Evolutionary conservation across 139 green algal genomes (phyloP).

Genomic region (Eudorina sp.): DNA sequence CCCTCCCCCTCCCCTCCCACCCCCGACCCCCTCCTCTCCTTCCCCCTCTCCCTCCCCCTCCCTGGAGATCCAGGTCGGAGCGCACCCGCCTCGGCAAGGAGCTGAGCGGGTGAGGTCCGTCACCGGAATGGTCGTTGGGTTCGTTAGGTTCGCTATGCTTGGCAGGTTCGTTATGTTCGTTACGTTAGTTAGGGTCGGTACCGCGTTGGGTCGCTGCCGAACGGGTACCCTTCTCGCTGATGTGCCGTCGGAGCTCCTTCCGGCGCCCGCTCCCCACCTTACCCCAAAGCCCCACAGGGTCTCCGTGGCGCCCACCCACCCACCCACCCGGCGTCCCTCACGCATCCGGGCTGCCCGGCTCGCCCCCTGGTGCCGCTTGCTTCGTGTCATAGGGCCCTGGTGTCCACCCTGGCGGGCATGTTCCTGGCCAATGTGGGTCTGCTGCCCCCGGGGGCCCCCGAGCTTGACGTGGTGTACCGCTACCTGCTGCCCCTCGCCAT

Average conservation of each 20-base stretch:
- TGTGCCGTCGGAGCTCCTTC: too few relatives aligned
- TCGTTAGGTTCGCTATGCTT: too few relatives aligned
- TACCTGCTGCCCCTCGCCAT: constrained; percentile 93
- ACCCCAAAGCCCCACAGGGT: too few relatives aligned
- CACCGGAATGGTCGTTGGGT: background rate
- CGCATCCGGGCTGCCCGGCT: background rate
- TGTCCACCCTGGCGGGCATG: constrained; percentile 85
- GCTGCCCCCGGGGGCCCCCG: constrained; percentile 36
- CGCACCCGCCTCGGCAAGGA: constrained; percentile 78
- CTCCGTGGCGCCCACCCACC: too few relatives aligned
- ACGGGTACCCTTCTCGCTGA: too few relatives aligned
- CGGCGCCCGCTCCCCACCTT: too few relatives aligned
- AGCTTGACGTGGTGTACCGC: constrained; percentile 65
- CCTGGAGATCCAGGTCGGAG: constrained; percentile 56
- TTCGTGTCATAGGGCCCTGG: constrained; percentile 74
- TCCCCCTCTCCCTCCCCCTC: background rate
- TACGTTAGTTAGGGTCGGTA: too few relatives aligned
- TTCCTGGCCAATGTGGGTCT: constrained; percentile 73
- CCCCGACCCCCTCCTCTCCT: background rate
- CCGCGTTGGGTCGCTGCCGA: too few relatives aligned
- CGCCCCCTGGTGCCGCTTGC: too few relatives aligned
- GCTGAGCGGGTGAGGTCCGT: constrained; percentile 82
- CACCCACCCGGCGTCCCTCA: background rate
- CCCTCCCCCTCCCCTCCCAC: background rate
- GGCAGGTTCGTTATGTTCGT: too few relatives aligned